Base-by-base conservation (phyloP, 768 basidiomycete species). In the Leccinum imitatum region DNA sequence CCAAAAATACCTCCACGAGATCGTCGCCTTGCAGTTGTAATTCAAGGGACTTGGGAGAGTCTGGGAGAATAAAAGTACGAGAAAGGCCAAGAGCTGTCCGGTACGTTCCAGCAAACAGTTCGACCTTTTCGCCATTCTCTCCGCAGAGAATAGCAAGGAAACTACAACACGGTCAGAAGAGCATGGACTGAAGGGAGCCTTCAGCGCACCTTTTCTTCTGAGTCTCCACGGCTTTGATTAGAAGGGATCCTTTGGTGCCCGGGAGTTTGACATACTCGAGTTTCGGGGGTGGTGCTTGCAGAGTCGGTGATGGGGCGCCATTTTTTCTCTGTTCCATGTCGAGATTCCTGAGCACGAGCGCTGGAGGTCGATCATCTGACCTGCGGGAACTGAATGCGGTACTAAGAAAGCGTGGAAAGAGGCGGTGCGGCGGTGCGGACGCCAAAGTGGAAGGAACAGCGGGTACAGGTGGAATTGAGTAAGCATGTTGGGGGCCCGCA, bases 71-170 rank as follows among this genome's bases (percentile, higher is more conserved):
- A 71, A 95, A 95, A 1, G 93, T 95, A 48, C 93, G 84, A n/a
- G 93, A 95, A 35, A 95, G 81, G 0, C 90, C 90, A 14, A 95
- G 83, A 6, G 93, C 92, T n/a, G 91, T 91, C 56, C 89, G 82
- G 65, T 91, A 91, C 11, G 93, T 93, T 27, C 94, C 93, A 44
- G 94, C 93, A 73, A 95, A 96, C 11, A 96, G 78, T 68, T 96
- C 93, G 51, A 96, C 93, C 68, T 95, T 93, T 77, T 95, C 93
- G 15, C 92, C 94, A 63, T 86, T 89, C 35, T 95, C 94, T 19
- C 93, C 93, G 64, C 94, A 95, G 0, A 96, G 82, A 67, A 95
- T 95, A 9, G 94, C 93, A 23, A 96, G 82, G 78, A 95, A 96
- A 73, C 92, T 94, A 61, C 4, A 1, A 46, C 44, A 54, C 53